Evolutionary conservation across 306 rosid genomes (phyloP).

Genomic region (Sechiopsis laciniata): DNA sequence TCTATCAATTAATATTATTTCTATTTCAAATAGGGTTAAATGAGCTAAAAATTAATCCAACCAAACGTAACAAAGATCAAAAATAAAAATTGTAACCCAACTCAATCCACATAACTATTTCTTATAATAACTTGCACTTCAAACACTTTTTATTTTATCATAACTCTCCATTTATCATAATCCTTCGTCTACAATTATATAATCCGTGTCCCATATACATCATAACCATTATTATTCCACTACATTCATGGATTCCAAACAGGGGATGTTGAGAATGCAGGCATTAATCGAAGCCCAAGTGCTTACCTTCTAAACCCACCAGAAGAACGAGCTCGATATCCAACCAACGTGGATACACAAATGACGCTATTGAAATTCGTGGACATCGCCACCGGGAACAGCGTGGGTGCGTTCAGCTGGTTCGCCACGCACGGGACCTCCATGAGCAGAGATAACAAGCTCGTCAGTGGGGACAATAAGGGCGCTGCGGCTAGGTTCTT

Average conservation of each 20-base stretch:
- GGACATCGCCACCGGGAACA: conserved; percentile 39
- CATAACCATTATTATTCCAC: too few species aligned
- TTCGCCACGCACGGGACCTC: conserved; percentile 79
- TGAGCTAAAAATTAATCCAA: too few species aligned
- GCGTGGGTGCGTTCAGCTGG: conserved; percentile 69
- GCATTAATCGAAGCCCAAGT: conserved; percentile 79
- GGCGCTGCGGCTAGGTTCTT: conserved; percentile 78
- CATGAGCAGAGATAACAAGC: conserved; percentile 73
- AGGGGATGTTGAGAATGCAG: conserved; percentile 63
- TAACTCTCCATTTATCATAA: too few species aligned
- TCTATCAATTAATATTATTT: too few species aligned
- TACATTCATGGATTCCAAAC: not conserved
- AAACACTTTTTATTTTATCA: too few species aligned
- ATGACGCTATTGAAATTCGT: conserved; percentile 70
- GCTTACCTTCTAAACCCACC: conserved; percentile 65
- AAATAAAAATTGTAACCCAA: too few species aligned
- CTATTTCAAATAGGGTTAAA: too few species aligned
- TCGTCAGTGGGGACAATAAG: conserved; percentile 83
- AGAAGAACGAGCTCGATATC: conserved; percentile 58
- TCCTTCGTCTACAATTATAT: too few species aligned
- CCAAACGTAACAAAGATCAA: too few species aligned
- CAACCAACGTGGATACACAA: conserved; percentile 48
- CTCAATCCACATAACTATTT: too few species aligned
- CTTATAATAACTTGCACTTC: too few species aligned
- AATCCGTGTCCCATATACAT: too few species aligned